Percentiles rank a stretch among this genome's conserved stretches.
These are phyloP conservation scores for Magnusiomyces suaveolens DNA, from an alignment of 1,139 yeast species.

Conservation along the genomic window DNA sequence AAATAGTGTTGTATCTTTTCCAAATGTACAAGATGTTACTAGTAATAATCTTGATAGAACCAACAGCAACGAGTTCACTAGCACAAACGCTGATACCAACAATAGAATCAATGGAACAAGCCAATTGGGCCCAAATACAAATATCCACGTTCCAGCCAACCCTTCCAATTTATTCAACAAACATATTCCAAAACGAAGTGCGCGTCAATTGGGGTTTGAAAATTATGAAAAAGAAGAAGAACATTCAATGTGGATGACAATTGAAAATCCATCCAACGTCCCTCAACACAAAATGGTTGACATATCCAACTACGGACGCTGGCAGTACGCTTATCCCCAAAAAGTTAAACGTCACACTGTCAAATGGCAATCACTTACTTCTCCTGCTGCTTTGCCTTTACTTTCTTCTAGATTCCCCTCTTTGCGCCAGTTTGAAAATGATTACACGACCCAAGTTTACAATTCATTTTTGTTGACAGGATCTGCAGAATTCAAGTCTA, in stretches of 20 bases:
- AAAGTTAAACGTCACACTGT: constrained; percentile 55
- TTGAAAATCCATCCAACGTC: constrained; percentile 27
- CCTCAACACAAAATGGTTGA: constrained; percentile 19
- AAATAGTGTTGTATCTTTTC: background rate
- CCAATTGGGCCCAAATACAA: background rate
- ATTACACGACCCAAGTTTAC: constrained; percentile 47
- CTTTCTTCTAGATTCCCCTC: constrained; percentile 72
- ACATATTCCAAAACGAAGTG: background rate
- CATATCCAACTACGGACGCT: constrained; percentile 46
- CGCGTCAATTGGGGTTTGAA: background rate
- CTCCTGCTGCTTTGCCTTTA: constrained; percentile 88
- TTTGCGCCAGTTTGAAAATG: constrained; percentile 43
- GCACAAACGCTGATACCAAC: background rate
- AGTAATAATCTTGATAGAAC: background rate
- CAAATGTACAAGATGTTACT: background rate
- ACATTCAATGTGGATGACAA: constrained; percentile 24
- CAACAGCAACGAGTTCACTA: background rate
- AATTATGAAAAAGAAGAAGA: constrained; percentile 6
- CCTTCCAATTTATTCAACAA: background rate
- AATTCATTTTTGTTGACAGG: constrained; percentile 52
- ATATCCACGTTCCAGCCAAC: background rate
- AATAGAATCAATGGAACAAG: background rate
- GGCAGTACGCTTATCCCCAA: constrained; percentile 83
- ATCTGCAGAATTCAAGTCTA: constrained; percentile 43
- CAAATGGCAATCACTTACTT: constrained; percentile 85